Base-by-base conservation (phyloP, 305 asterid genomes). In the Caryopteris hybrid region DNA sequence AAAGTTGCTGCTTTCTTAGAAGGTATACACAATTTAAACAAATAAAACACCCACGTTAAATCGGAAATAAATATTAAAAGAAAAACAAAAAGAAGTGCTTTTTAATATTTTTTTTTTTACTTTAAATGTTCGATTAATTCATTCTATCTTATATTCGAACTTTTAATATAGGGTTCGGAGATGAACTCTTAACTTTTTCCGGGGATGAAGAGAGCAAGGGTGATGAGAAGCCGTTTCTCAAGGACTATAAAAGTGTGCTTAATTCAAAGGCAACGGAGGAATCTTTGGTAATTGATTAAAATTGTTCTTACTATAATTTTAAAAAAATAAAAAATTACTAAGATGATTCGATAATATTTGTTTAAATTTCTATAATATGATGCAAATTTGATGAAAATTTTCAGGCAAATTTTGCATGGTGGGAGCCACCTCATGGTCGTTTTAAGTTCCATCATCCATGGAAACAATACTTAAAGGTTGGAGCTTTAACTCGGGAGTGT, bases 351-450 rank as follows among this genome's bases (percentile, higher is more conserved):
- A 2, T 54, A 6, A n/a, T 2, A 54, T 53, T 11, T 7, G 0
- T 10, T n/a, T n/a, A n/a, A 52, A 20, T 3, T 9, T 50, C 9
- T 18, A 50, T 20, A 4, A 1, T 4, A 3, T 42, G 14, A n/a
- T 12, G 17, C 7, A 42, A 27, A 6, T 8, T 17, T 39, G 9
- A 0, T 23, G 14, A 1, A 34, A 2, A 10, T 20, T 63, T 48
- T 10, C 56, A 92, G 98, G 98, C 90, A 58, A 92, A 88, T 64
- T 80, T 79, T 64, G 98, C 97, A 0, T 78, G 96, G 90, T 90
- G 97, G 98, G 98, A 92, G 75, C 96, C 96, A 13, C 53, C 76
- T 5, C 97, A 88, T 64, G 96, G 93, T 6, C 22, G 72, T 0
- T 88, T 90, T 25, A 74, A 61, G 52, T 85, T 79, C 36, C 59